Evolutionary conservation across 148 eudicot genomes (phyloP).

Genomic region (Rhododendron molle): DNA sequence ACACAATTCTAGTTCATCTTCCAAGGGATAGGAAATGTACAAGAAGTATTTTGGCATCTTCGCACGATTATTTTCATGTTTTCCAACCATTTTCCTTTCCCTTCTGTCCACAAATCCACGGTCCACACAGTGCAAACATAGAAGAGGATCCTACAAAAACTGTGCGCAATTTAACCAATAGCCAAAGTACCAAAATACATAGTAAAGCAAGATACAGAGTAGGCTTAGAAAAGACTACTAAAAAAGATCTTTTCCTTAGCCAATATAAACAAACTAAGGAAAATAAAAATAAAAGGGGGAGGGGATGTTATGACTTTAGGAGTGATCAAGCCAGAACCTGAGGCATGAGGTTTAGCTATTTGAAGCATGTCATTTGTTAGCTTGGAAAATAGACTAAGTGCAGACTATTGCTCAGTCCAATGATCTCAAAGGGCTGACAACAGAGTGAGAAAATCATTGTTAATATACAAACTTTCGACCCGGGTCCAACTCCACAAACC

Average conservation of each 20-base stretch:
- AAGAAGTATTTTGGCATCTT: background rate
- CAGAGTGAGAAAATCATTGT: background rate
- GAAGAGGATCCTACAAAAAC: background rate
- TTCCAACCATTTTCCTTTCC: background rate
- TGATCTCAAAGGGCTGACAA: background rate
- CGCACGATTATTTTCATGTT: background rate
- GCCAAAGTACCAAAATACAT: background rate
- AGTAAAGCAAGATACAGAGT: background rate
- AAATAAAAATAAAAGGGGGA: background rate
- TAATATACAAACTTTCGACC: background rate
- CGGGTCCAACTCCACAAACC: background rate
- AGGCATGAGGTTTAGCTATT: background rate
- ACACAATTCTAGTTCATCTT: background rate
- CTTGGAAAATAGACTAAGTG: background rate
- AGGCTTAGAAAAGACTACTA: background rate
- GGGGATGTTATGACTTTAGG: background rate
- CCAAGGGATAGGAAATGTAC: background rate
- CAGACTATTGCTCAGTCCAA: background rate
- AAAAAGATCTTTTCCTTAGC: background rate
- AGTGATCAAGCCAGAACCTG: background rate
- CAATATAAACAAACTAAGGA: background rate
- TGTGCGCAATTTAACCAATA: background rate
- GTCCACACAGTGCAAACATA: background rate
- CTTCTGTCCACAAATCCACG: background rate
- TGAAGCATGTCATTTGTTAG: background rate